phyloP scores from a whole-genome alignment of 257 asterid species.

The Mitragyna speciosa region DNA sequence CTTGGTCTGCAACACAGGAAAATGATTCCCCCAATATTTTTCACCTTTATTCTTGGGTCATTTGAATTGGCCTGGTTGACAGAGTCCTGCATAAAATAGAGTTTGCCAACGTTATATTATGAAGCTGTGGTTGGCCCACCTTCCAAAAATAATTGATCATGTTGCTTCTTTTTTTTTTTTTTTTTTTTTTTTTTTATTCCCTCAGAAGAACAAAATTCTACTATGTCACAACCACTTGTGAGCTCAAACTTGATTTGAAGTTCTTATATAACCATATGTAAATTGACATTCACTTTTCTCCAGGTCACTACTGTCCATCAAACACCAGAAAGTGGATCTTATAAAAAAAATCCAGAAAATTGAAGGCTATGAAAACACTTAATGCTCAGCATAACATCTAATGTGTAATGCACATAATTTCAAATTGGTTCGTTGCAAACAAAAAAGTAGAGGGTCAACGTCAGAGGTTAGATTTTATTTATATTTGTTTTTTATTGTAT shows the following conservation, averaged over 20 bases:
- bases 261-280: too few relatives aligned
- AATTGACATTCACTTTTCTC: too few relatives aligned
- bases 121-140: not conserved
- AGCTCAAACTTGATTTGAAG: not conserved
- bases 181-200: not conserved
- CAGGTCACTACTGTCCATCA: too few relatives aligned
- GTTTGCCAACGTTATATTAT: not conserved
- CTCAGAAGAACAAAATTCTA: not conserved
- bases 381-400: too few relatives aligned
- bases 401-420: too few relatives aligned
- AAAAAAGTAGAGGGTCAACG: not conserved
- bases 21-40: not conserved
- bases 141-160: too few relatives aligned
- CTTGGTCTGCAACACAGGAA: conserved; percentile 1
- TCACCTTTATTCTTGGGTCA: not conserved
- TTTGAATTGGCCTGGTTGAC: not conserved
- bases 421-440: not conserved
- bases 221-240: too few relatives aligned
- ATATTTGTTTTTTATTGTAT: not conserved
- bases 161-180: not conserved
- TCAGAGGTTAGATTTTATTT: not conserved
- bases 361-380: too few relatives aligned
- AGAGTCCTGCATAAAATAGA: not conserved
- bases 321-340: too few relatives aligned
- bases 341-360: too few relatives aligned